A percentile compares a stretch with the other conserved stretches of the same genome.
phyloP scores from a whole-genome alignment of 2,329 filamentous ascomycete genomes.

The Shiraia bambusicola region DNA sequence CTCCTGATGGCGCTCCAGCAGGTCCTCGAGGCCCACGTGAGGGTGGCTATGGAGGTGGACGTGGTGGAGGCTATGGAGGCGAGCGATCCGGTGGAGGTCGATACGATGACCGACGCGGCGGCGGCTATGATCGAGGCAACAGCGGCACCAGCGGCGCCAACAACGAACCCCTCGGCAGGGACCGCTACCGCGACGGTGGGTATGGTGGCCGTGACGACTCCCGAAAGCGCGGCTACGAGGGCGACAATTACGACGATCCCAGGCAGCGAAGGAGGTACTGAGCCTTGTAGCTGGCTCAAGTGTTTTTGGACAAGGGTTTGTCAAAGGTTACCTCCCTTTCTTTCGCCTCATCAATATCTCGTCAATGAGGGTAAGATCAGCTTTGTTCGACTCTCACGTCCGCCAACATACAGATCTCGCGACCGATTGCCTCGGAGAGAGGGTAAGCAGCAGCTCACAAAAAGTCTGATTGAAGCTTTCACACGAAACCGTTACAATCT shows the following conservation, averaged over 20 bases:
- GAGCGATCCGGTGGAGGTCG: constrained; percentile 22
- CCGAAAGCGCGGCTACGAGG: constrained; percentile 59
- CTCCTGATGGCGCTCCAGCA: constrained; percentile 52
- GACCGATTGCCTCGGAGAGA: constrained; percentile 9
- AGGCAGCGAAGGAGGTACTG: constrained; percentile 63
- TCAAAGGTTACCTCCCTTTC: constrained; percentile 41
- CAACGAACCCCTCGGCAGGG: constrained; percentile 74
- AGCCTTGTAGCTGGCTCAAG: constrained; percentile 24
- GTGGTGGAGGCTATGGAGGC: constrained; percentile 30
- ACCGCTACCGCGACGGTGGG: constrained; percentile 47
- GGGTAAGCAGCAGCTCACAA: constrained; percentile 26
- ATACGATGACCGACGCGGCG: constrained; percentile 13
- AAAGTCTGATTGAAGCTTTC: background rate
- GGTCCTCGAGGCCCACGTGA: constrained; percentile 49
- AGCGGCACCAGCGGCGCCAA: constrained; percentile 76
- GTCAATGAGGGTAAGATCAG: constrained; percentile 41
- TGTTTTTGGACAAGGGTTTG: constrained; percentile 37
- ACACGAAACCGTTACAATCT: background rate
- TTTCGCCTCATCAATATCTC: constrained; percentile 35
- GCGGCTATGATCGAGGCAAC: constrained; percentile 43
- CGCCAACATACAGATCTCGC: constrained; percentile 15
- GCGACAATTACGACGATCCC: constrained; percentile 76
- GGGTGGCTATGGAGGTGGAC: constrained; percentile 42
- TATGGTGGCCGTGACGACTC: constrained; percentile 44
- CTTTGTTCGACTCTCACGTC: constrained; percentile 18